phyloP scores from a whole-genome alignment of 768 basidiomycete species.

The Termitomyces sp. region DNA sequence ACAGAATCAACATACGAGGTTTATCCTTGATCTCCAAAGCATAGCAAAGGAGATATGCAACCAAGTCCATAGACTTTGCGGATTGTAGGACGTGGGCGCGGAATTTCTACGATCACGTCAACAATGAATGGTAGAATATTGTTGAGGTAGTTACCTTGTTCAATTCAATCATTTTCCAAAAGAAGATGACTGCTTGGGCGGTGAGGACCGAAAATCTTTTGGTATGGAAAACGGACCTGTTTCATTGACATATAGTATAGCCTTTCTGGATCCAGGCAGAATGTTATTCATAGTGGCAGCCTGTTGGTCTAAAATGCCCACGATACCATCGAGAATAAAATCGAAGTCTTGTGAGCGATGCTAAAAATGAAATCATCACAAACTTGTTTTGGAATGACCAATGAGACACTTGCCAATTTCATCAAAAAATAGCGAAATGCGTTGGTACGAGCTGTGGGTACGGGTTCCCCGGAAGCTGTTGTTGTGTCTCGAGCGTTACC shows the following conservation, averaged over 20 bases:
- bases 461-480: slow-evolving; percentile 35
- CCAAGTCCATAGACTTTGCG: slow-evolving; percentile 69
- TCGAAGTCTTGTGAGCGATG: slow-evolving; percentile 88
- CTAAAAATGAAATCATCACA: slow-evolving; percentile 28
- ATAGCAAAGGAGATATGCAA: slow-evolving; percentile 76
- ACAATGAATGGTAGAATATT: neutral
- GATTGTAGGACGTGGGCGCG: slow-evolving; percentile 75
- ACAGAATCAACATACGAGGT: slow-evolving; percentile 53
- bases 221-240: slow-evolving; percentile 46
- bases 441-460: slow-evolving; percentile 68
- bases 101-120: slow-evolving; percentile 65
- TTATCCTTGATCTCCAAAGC: slow-evolving; percentile 90
- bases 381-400: neutral
- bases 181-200: slow-evolving; percentile 51
- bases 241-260: slow-evolving; percentile 78
- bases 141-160: slow-evolving; percentile 61
- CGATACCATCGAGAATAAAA: slow-evolving; percentile 74
- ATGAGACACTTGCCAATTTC: slow-evolving; percentile 58
- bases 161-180: slow-evolving; percentile 90
- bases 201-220: neutral
- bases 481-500: slow-evolving; percentile 58
- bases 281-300: slow-evolving; percentile 67
- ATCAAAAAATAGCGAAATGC: slow-evolving; percentile 90
- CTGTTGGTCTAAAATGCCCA: slow-evolving; percentile 66
- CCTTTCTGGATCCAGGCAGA: slow-evolving; percentile 81